phyloP scores from a whole-genome alignment of 1,284 basidiomycete genomes.

The Ganoderma boninense region DNA sequence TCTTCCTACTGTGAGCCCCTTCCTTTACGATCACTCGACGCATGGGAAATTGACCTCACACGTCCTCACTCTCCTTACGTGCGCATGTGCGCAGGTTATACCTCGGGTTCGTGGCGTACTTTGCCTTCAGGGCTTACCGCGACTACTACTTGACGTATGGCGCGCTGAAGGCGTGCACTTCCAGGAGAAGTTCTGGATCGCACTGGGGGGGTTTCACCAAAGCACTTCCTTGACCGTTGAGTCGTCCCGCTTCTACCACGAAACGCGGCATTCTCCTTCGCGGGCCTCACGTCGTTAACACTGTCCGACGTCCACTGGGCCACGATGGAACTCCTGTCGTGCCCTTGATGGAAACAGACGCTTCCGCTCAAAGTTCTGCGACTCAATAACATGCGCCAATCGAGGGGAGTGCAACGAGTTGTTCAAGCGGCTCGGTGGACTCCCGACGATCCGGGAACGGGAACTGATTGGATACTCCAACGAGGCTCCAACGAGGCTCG shows the following conservation, averaged over 20 bases:
- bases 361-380: slow-evolving; percentile 12
- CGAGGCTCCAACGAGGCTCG: not conserved
- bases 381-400: not conserved
- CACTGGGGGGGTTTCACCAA: not conserved
- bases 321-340: not conserved
- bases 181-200: not conserved
- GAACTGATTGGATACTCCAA: slow-evolving; percentile 1
- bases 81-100: slow-evolving; percentile 56
- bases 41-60: not conserved
- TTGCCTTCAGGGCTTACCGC: slow-evolving; percentile 80
- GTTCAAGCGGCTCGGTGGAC: slow-evolving; percentile 4
- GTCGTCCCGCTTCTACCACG: not conserved
- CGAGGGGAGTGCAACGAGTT: slow-evolving; percentile 1
- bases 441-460: slow-evolving; percentile 4
- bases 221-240: slow-evolving; percentile 4
- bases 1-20: slow-evolving; percentile 79
- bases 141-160: slow-evolving; percentile 88
- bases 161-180: slow-evolving; percentile 46
- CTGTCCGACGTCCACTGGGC: slow-evolving; percentile 13
- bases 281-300: slow-evolving; percentile 10
- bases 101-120: slow-evolving; percentile 72
- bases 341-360: not conserved
- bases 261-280: slow-evolving; percentile 7
- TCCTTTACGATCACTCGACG: not conserved
- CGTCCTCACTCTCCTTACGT: too few relatives aligned